Percentiles rank a stretch among this genome's conserved stretches.
These are phyloP conservation scores for Colletotrichum shisoi DNA, from an alignment of 2,329 filamentous ascomycete species.

Conservation along the genomic window DNA sequence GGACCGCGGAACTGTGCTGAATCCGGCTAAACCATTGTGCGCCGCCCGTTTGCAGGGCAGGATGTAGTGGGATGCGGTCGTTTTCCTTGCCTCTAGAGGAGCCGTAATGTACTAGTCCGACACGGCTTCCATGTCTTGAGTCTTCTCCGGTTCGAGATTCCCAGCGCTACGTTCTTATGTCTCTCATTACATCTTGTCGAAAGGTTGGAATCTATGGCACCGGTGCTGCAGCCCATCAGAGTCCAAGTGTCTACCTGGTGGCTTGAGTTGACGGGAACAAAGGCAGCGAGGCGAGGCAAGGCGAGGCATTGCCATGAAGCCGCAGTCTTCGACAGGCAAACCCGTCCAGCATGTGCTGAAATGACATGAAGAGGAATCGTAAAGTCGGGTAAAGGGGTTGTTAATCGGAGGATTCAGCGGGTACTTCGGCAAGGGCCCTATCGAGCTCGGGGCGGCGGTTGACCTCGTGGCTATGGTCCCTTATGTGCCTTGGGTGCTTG, in stretches of 20 bases:
- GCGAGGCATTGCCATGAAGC: not conserved
- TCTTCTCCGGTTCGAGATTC: constrained; percentile 10
- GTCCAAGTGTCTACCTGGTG: not conserved
- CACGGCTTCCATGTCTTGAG: constrained; percentile 18
- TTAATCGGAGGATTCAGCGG: constrained; percentile 1
- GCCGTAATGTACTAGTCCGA: constrained; percentile 2
- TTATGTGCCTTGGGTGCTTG: constrained; percentile 2
- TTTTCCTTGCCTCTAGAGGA: not conserved
- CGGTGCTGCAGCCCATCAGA: not conserved
- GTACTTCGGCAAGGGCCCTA: constrained; percentile 9
- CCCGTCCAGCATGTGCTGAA: not conserved
- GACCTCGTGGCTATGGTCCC: constrained; percentile 27
- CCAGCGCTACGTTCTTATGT: constrained; percentile 11
- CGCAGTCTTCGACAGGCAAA: not conserved
- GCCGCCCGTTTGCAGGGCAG: constrained; percentile 34
- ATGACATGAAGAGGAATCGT: not conserved
- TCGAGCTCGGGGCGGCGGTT: constrained; percentile 19
- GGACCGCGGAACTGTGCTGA: constrained; percentile 3
- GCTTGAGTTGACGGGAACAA: not conserved
- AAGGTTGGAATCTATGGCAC: not conserved
- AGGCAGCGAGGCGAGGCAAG: not conserved
- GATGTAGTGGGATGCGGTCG: not conserved
- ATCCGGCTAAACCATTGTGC: constrained; percentile 14
- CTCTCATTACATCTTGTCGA: constrained; percentile 12
- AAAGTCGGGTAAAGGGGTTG: not conserved